Evolutionary conservation across 2,329 filamentous ascomycete species (phyloP), one percentile per base, ranked within the genome.

Genomic region (Fusarium illudens): DNA sequence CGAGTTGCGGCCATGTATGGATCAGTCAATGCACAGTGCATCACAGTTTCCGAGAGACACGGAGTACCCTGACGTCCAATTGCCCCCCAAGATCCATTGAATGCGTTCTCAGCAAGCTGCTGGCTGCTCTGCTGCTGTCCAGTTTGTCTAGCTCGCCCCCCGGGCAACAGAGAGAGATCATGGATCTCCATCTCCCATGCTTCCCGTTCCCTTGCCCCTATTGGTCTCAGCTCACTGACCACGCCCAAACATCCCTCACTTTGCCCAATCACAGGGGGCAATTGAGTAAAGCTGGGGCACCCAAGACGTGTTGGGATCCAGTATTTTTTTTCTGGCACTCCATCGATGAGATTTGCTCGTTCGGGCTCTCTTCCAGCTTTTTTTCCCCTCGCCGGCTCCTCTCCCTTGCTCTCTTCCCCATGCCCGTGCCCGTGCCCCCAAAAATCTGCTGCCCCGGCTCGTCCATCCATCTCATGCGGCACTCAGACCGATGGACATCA

Each of bases 121-220:
- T 29, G 9, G 9, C 30, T 12, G 30, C 30, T 27, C 42, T 48
- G 42, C 42, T 29, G 42, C 29, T 25, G 22, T 44, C 42, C 25
- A 20, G 12, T 25, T 44, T 37, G 25, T 46, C 34, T 27, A 39
- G 6, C 15, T 33, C n/a, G 37, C 34, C 33, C 27, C n/a, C 53
- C 22, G 19, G 62, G 65, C 58, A 67, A 29, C 52, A 55, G 34
- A 25, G 30, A 62, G 22, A 58, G 30, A 49, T 54, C 55, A 60
- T 30, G 49, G 58, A 58, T 58, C 48, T 27, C 51, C 62, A 62
- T 62, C 50, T 64, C 59, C 52, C 66, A 68, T 65, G 48, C 53
- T 29, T 48, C 46, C 30, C 46, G 17, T 50, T 29, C 27, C 22
- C 9, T 12, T 46, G 10, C 27, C 44, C 36, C 32, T 44, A 68